Base-by-base conservation (phyloP, 1,284 basidiomycete species). In the Wolfiporia cocos region DNA sequence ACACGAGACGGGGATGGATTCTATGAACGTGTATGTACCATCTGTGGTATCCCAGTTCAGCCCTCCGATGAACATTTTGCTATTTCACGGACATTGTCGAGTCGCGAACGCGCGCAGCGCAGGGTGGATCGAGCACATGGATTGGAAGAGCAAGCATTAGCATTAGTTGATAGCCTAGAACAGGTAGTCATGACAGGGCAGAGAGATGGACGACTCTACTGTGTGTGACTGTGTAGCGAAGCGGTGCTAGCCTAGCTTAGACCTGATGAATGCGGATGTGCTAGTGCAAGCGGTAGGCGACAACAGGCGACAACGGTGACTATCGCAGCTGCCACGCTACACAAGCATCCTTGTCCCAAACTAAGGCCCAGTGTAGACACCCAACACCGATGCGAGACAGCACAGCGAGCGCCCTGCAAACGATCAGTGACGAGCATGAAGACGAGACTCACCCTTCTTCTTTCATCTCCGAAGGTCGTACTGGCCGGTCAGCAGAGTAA, bases 31-130 rank as follows among this genome's bases (percentile, higher is more conserved):
- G 58, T 71, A 61, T 59, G 64, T 78, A 82, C 92, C 92, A 76
- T 97, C 94, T 69, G 89, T 92, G 57, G 93, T 97, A 68, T 96
- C 92, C 93, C 93, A 97, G 72, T 92, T 95, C 53, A 97, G 76
- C 62, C 93, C 93, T 57, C 93, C 93, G 63, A 97, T 88, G 72
- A 97, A 97, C 85, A 97, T 92, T 79, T 97, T 97, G 69, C 94
- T 96, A 81, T 68, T 57, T 19, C 51, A 43, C 42, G 39, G 26
- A 47, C 50, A 47, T 44, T 41, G 43, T 34, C 34, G 42, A 46
- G 43, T 46, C 49, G 41, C 47, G 41, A 49, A 47, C 34, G 85
- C 79, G 36, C 22, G 24, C 14, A 56, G 48, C 53, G 63, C 63
- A 43, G 39, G 29, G 49, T 46, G 50, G 33, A 44, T 40, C 49